Base-by-base conservation (phyloP, 2,329 filamentous ascomycete species). In the Cytospora piceae region DNA sequence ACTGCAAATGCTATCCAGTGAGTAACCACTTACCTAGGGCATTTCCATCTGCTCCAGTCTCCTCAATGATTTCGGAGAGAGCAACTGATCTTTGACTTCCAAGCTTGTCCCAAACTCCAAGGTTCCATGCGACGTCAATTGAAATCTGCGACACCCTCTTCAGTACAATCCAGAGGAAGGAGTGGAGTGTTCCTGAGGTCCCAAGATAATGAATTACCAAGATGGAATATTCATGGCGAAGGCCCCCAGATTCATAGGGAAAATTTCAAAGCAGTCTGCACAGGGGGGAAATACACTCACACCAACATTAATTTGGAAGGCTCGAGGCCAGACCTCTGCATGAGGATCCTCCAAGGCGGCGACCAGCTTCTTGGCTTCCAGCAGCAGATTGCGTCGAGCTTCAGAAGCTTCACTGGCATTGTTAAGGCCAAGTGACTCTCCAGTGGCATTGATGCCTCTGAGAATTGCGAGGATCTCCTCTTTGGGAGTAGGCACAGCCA, bases 311-410 rank as follows among this genome's bases (percentile, higher is more conserved):
- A 63, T n/a, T 14, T 63, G 60, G 22, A 57, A 63, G 8, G 60
- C 60, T 17, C 60, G 60, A n/a, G 60, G 60, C 60, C 60, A 63
- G 29, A 63, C 60, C 34, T 56, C 53, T 7, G 53, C 53, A 15
- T 63, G 29, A 27, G 60, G 53, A 4, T 63, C 60, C 15, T 63
- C 53, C 32, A 63, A 24, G 9, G 53, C 11, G 6, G 53, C 29
- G 2, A 56, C 24, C 12, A 27, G 29, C n/a, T 31, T 37, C 11
- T 57, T 51, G 32, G 46, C 37, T 22, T 63, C 39, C 20, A 29
- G 14, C 2, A 57, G 42, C 20, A 57, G 53, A 31, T 14, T 15
- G 4, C 20, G 29, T 24, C 53, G 27, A 15, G 15, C 6, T 1
- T 57, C 1, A 20, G 39, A 17, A 20, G 3, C 17, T 24, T 3